These are phyloP conservation scores for Pestalotiopsis sp. DNA, from an alignment of 2,329 filamentous ascomycete species.

Conservation along the genomic window DNA sequence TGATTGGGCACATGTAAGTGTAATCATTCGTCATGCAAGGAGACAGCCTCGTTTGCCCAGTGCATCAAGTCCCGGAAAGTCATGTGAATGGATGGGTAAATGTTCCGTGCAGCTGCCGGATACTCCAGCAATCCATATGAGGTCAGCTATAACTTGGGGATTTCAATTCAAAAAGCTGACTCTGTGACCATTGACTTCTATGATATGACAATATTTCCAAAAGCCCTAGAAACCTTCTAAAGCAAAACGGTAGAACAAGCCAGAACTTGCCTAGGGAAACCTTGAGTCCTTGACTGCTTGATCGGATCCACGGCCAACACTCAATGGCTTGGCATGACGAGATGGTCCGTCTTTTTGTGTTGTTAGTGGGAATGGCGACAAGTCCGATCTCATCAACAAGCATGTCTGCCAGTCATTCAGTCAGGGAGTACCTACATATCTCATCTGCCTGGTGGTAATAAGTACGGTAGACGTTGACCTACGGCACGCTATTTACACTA, in stretches of 20 bases:
- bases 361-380: background rate
- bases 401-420: background rate
- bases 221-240: background rate
- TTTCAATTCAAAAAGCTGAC: too few relatives aligned
- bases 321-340: background rate
- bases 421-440: background rate
- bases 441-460: background rate
- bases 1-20: background rate
- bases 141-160: too few relatives aligned
- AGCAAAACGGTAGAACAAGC: background rate
- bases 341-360: background rate
- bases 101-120: background rate
- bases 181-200: too few relatives aligned
- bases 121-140: too few relatives aligned
- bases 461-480: background rate
- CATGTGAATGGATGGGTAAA: background rate
- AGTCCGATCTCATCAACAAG: background rate
- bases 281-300: background rate
- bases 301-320: background rate
- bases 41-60: background rate
- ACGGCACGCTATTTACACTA: background rate
- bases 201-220: too few relatives aligned
- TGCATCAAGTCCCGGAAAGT: background rate
- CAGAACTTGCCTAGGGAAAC: background rate
- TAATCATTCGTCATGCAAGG: background rate